phyloP scores from a whole-genome alignment of 768 basidiomycete genomes.

The Xerocomellus dryophilus region DNA sequence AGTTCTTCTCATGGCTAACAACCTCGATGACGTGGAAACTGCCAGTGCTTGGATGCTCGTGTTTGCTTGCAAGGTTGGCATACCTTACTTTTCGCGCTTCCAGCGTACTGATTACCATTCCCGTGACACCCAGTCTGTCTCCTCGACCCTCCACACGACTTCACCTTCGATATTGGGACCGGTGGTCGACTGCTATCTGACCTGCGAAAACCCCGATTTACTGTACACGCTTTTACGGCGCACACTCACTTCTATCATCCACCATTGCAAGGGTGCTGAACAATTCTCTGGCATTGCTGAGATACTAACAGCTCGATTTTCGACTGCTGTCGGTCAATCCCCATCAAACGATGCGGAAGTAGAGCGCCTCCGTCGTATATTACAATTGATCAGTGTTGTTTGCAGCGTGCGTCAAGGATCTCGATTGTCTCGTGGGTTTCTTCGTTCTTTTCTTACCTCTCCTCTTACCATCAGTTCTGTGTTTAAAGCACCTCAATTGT shows the following conservation, averaged over 20 bases:
- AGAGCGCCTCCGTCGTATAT: constrained; percentile 47
- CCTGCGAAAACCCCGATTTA: constrained; percentile 35
- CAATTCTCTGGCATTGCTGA: constrained; percentile 60
- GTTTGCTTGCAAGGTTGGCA: constrained; percentile 70
- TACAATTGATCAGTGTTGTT: constrained; percentile 56
- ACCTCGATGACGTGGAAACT: constrained; percentile 52
- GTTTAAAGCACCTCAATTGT: constrained; percentile 36
- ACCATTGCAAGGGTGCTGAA: constrained; percentile 73
- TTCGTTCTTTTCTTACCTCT: background rate
- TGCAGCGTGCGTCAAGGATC: constrained; percentile 71
- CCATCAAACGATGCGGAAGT: constrained; percentile 10
- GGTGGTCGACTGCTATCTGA: constrained; percentile 56
- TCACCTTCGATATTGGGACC: constrained; percentile 59
- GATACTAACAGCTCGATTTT: constrained; percentile 44
- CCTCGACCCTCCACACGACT: constrained; percentile 77
- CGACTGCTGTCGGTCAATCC: constrained; percentile 6
- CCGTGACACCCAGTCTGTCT: constrained; percentile 56
- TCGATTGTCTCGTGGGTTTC: constrained; percentile 54
- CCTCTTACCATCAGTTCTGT: background rate
- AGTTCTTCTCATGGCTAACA: constrained; percentile 51
- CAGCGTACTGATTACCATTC: background rate
- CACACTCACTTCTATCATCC: constrained; percentile 73
- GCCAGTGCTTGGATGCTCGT: constrained; percentile 72
- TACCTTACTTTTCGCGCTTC: constrained; percentile 2
- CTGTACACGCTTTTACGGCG: constrained; percentile 64